Evolutionary conservation across 148 eudicot species (phyloP).

Genomic region (Vaccinium vitisidaea): DNA sequence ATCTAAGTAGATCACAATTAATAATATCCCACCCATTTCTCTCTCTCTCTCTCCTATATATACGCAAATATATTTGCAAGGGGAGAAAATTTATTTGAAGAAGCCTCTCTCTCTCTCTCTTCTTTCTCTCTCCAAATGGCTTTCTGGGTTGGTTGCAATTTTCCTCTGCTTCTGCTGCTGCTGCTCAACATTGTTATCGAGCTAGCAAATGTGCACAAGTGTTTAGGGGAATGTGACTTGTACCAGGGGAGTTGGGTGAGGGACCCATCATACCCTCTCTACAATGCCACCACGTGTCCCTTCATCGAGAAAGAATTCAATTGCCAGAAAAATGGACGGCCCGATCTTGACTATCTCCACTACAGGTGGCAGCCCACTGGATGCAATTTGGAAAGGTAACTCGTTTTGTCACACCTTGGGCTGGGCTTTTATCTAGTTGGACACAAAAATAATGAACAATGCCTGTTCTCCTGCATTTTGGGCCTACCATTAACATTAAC

Average conservation of each 20-base stretch:
- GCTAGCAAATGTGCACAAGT: background rate
- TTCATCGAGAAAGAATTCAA: constrained; percentile 49
- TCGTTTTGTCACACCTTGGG: background rate
- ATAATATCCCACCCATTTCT: too few species aligned
- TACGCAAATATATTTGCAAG: background rate
- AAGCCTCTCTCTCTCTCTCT: background rate
- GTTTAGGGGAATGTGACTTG: constrained; percentile 36
- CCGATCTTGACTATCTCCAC: constrained; percentile 39
- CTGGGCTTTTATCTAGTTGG: too few species aligned
- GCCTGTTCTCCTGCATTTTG: too few species aligned
- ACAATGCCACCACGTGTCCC: constrained; percentile 40
- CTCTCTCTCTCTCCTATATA: background rate
- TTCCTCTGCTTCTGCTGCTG: background rate
- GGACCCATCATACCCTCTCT: constrained; percentile 40
- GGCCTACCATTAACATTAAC: too few species aligned
- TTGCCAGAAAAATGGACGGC: constrained; percentile 49
- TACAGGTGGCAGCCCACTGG: constrained; percentile 51
- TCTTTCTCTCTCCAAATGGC: constrained; percentile 2
- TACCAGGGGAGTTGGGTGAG: constrained; percentile 61
- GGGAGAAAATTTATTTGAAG: background rate
- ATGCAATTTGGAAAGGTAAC: constrained; percentile 52
- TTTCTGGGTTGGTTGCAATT: background rate
- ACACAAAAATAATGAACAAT: too few species aligned
- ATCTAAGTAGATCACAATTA: background rate
- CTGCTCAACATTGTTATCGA: background rate